Base-by-base conservation (phyloP, 768 basidiomycete species). In the Lactarius deliciosus region DNA sequence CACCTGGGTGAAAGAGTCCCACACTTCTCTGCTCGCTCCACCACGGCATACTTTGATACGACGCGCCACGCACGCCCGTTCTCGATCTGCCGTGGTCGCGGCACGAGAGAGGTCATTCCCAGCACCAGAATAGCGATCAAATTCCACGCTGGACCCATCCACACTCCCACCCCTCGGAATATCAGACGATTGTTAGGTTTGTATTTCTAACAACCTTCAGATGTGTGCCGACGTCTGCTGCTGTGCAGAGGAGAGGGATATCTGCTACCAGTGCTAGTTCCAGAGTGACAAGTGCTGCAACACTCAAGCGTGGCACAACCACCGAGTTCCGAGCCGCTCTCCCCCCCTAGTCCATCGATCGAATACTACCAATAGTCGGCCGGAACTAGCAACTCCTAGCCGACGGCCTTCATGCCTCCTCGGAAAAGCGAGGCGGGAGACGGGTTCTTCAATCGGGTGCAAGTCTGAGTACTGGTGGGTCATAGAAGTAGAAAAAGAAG, bases 161-260 rank as follows among this genome's bases (percentile, higher is more conserved):
- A 40, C 38, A 15, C 38, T 40, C 38, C 36, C 16, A 41, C 41
- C 16, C 34, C 5, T 41, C 41, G 6, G 15, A 18, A 41, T 15
- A 34, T 34, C 34, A 76, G 58, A 86, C 75, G 32, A 77, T 79
- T 50, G 73, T 82, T 57, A 77, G 73, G 28, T 78, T 77, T 28
- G 79, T 76, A 32, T 81, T 80, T 59, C 79, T 76, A 22, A 81
- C 75, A 71, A 82, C 74, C 76, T 88, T 90, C 34, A 95, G 78
- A 22, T 87, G 85, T 30, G 90, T 78, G 8, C 85, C 78, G 16
- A 96, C 94, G 68, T 88, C 87, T 58, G 93, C 75, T 1, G 86
- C 81, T 10, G 87, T 82, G 2, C 92, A 86, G 5, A 95, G 74
- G 3, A 98, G 77, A 1, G 88, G 79, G 0, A 82, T 73, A 41